Conservation (phyloP, 805 yeast species). For the Candida coquimbonensis region DNA sequence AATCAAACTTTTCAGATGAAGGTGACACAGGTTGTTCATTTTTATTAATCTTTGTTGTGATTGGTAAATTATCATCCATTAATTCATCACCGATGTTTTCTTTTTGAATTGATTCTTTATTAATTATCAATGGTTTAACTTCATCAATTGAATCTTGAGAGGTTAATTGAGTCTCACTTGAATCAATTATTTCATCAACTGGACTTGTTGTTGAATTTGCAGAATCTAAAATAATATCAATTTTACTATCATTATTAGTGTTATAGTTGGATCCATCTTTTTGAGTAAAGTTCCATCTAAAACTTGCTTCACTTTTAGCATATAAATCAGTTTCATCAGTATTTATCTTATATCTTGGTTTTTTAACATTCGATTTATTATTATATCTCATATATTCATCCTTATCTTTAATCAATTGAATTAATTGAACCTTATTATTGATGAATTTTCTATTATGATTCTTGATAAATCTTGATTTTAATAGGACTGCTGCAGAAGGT, state of each 20-base stretch:
- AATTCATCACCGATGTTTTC: not conserved
- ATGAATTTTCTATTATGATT: slow-evolving; percentile 23
- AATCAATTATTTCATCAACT: slow-evolving; percentile 4
- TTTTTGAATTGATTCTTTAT: not conserved
- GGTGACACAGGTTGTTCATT: too few species aligned
- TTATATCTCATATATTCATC: slow-evolving; percentile 28
- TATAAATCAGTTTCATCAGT: slow-evolving; percentile 26
- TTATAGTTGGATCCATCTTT: not conserved
- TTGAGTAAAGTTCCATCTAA: slow-evolving; percentile 21
- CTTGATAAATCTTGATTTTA: slow-evolving; percentile 47
- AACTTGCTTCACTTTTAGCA: slow-evolving; percentile 17
- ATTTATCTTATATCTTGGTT: slow-evolving; percentile 30
- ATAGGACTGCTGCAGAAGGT: slow-evolving; percentile 51
- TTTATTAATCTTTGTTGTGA: not conserved
- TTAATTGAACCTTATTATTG: slow-evolving; percentile 16
- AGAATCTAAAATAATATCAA: not conserved
- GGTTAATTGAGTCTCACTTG: slow-evolving; percentile 18
- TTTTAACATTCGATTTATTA: slow-evolving; percentile 21
- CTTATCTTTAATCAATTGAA: slow-evolving; percentile 33
- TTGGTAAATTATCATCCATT: not conserved
- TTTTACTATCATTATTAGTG: too few species aligned
- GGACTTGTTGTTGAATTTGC: slow-evolving; percentile 16
- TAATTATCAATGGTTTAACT: not conserved
- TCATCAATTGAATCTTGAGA: slow-evolving; percentile 8
- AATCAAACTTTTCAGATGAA: slow-evolving; percentile 21